Conservation (phyloP, 805 yeast genomes). For the Pichia rugopelliculosa region DNA sequence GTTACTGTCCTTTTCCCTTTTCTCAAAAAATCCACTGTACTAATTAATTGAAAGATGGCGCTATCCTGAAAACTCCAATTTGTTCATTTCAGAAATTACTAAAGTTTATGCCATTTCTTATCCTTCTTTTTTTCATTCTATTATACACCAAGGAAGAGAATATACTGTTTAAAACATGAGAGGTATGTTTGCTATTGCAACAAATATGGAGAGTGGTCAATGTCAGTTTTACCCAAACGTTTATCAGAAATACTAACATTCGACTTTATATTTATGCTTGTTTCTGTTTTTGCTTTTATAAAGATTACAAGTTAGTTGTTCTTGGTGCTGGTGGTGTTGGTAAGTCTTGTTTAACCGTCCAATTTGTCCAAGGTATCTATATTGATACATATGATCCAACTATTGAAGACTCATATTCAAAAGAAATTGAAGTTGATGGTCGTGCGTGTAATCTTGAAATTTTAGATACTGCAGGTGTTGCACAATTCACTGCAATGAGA, state of each 20-base stretch:
- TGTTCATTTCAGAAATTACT: too few relatives aligned
- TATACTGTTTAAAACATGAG: not conserved
- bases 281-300: not conserved
- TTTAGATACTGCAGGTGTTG: conserved; percentile 57
- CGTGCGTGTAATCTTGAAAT: conserved; percentile 81
- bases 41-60: too few relatives aligned
- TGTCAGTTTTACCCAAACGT: too few relatives aligned
- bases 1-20: too few relatives aligned
- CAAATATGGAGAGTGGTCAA: too few relatives aligned
- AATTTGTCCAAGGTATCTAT: conserved; percentile 84
- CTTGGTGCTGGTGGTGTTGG: conserved; percentile 98
- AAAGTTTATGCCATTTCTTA: too few relatives aligned
- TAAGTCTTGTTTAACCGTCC: conserved; percentile 87
- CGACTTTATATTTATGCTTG: not conserved
- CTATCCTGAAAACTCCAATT: too few relatives aligned
- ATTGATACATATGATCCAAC: conserved; percentile 94
- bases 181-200: too few relatives aligned
- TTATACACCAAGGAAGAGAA: too few relatives aligned
- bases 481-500: conserved; percentile 94
- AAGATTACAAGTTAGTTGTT: conserved; percentile 83
- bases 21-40: too few relatives aligned
- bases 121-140: too few relatives aligned
- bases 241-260: not conserved
- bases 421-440: conserved; percentile 82
- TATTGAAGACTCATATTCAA: conserved; percentile 90